Evolutionary conservation across 2,329 filamentous ascomycete species (phyloP).

Genomic region (Aspergillus carbonarius): DNA sequence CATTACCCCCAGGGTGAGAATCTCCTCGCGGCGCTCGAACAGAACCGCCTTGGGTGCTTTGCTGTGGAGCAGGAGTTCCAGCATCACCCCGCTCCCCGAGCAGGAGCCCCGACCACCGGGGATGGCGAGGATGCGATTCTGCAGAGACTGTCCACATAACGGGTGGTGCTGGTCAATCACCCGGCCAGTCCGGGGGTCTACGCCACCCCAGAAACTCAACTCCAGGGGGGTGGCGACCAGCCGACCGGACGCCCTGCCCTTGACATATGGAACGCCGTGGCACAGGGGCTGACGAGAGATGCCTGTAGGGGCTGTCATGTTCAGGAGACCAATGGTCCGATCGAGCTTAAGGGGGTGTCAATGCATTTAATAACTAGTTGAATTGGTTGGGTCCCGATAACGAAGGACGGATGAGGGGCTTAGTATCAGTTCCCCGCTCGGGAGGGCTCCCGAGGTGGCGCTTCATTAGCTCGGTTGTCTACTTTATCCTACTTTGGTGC

Average conservation of each 20-base stretch:
- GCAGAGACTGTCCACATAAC: constrained; percentile 34
- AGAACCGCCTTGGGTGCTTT: constrained; percentile 43
- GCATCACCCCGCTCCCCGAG: constrained; percentile 46
- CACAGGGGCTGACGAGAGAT: too few species aligned
- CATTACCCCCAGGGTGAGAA: constrained; percentile 48
- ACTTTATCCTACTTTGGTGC: too few species aligned
- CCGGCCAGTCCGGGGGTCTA: constrained; percentile 41
- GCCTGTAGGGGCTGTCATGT: neutral
- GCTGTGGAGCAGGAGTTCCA: constrained; percentile 46
- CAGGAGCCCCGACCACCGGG: constrained; percentile 51
- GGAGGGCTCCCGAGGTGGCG: neutral
- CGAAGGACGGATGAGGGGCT: neutral
- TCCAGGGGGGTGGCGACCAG: constrained; percentile 28
- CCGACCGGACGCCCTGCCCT: constrained; percentile 23
- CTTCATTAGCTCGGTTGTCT: too few species aligned
- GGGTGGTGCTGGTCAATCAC: constrained; percentile 49
- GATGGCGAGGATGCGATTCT: constrained; percentile 42
- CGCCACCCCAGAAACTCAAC: constrained; percentile 51
- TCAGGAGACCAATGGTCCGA: neutral
- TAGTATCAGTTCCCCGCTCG: neutral
- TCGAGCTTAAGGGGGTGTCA: too few species aligned
- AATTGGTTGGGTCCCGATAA: too few species aligned
- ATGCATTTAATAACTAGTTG: too few species aligned
- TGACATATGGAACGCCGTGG: neutral
- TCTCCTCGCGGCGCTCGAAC: constrained; percentile 45